phyloP scores from a whole-genome alignment of 352 stramenopile species.

The Phytopythium montanum region DNA sequence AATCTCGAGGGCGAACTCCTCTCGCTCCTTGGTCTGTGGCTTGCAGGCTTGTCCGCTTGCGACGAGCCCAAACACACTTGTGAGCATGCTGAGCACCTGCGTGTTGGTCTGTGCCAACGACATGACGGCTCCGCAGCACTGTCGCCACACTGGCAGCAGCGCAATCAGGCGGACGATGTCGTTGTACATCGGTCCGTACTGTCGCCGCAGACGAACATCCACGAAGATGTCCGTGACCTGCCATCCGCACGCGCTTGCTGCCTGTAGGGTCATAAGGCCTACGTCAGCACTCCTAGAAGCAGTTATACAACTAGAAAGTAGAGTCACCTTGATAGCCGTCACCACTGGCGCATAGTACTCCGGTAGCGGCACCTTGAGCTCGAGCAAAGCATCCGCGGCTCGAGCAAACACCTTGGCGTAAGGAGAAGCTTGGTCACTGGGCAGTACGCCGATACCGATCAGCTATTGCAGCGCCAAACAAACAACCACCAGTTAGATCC shows the following conservation, averaged over 20 bases:
- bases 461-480: neutral
- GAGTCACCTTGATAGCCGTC: slow-evolving; percentile 23
- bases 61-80: slow-evolving; percentile 37
- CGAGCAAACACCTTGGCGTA: slow-evolving; percentile 19
- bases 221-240: slow-evolving; percentile 36
- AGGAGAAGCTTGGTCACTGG: neutral
- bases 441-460: neutral
- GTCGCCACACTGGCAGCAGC: slow-evolving; percentile 34
- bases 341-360: slow-evolving; percentile 17
- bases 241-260: slow-evolving; percentile 44
- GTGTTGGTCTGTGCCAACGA: slow-evolving; percentile 28
- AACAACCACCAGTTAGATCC: neutral
- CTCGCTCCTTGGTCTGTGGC: slow-evolving; percentile 32
- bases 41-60: slow-evolving; percentile 26
- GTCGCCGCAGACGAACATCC: slow-evolving; percentile 18
- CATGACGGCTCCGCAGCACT: slow-evolving; percentile 22
- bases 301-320: neutral
- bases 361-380: slow-evolving; percentile 20
- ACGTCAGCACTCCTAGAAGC: neutral
- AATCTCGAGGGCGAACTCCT: slow-evolving; percentile 45
- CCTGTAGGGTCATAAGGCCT: slow-evolving; percentile 7
- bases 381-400: slow-evolving; percentile 17
- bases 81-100: slow-evolving; percentile 27
- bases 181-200: slow-evolving; percentile 35
- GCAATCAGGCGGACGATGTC: slow-evolving; percentile 48